Conservation (phyloP, 2,329 filamentous ascomycete genomes). For the Metarhizium guizhouense region DNA sequence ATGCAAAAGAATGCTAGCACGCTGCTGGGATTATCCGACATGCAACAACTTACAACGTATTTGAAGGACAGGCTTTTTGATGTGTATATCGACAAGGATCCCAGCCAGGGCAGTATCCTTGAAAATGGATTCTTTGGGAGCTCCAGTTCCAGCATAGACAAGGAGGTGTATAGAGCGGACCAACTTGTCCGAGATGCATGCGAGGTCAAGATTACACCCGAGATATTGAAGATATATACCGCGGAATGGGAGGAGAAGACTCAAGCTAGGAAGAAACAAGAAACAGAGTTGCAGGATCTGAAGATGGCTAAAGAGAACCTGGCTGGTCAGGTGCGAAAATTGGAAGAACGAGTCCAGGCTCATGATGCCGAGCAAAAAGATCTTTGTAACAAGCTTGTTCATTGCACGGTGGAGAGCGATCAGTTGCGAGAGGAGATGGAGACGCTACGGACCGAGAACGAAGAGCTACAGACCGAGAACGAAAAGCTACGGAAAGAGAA, state of each 20-base stretch:
- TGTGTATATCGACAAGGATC: constrained; percentile 90
- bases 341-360: constrained; percentile 82
- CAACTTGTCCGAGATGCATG: constrained; percentile 89
- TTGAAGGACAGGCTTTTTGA: constrained; percentile 93
- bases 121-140: constrained; percentile 97
- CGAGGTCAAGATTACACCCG: constrained; percentile 73
- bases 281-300: constrained; percentile 70
- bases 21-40: constrained; percentile 79
- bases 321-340: constrained; percentile 65
- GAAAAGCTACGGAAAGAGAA: too few species aligned
- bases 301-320: constrained; percentile 58
- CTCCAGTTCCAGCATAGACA: constrained; percentile 80
- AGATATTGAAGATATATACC: constrained; percentile 72
- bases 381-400: constrained; percentile 77
- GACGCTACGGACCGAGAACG: too few species aligned
- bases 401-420: constrained; percentile 56
- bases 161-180: constrained; percentile 92
- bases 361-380: constrained; percentile 83
- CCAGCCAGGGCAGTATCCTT: constrained; percentile 83
- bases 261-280: constrained; percentile 70
- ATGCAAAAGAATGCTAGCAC: constrained; percentile 88
- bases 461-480: too few species aligned
- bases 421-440: constrained; percentile 59
- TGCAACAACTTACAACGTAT: constrained; percentile 80
- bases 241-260: constrained; percentile 89